Evolutionary conservation across 306 rosid genomes (phyloP).

Genomic region (Sechiopsis laciniata): DNA sequence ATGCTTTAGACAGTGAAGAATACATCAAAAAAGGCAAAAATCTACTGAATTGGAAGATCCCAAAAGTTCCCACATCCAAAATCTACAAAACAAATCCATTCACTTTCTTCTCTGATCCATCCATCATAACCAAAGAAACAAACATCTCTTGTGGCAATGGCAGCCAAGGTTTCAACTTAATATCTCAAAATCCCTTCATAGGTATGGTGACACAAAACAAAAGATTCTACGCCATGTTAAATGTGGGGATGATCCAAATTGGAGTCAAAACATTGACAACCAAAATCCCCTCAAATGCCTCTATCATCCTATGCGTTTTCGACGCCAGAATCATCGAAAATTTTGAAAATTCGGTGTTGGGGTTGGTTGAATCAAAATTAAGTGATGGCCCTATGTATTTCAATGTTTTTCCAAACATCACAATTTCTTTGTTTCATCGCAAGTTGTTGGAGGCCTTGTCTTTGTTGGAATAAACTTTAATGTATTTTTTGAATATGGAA

Average conservation of each 20-base stretch:
- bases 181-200: neutral
- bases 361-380: neutral
- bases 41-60: conserved; percentile 10
- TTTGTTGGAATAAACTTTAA: too few species aligned
- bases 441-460: neutral
- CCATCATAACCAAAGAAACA: neutral
- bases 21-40: neutral
- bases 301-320: neutral
- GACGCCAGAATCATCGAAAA: neutral
- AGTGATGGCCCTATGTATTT: conserved; percentile 3
- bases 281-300: conserved; percentile 5
- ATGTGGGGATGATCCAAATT: conserved; percentile 8
- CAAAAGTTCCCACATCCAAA: conserved; percentile 1
- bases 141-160: neutral
- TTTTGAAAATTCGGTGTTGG: neutral
- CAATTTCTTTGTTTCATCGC: neutral
- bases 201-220: fast-evolving
- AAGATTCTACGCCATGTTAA: neutral
- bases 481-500: too few species aligned
- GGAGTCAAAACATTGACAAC: neutral
- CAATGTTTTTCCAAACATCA: conserved; percentile 15
- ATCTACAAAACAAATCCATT: conserved; percentile 3
- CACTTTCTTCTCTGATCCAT: neutral
- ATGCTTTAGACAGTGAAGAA: conserved; percentile 9
- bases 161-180: neutral